Conservation (phyloP, 2,329 filamentous ascomycete genomes). For the Penicillium sp. region DNA sequence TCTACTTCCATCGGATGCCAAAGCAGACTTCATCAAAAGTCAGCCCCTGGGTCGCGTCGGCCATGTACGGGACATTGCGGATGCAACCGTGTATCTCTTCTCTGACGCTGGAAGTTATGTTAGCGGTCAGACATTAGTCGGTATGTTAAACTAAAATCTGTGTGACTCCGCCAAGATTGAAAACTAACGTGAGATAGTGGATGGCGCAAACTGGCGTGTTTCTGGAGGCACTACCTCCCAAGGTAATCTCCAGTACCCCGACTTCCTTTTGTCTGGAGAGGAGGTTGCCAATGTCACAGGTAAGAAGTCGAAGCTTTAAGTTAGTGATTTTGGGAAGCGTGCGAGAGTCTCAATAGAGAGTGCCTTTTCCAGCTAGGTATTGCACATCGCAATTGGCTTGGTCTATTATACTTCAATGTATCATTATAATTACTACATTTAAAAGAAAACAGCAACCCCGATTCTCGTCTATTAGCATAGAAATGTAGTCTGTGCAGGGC, state of each 20-base stretch:
- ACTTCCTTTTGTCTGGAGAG: slow-evolving; percentile 57
- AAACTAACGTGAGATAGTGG: slow-evolving; percentile 29
- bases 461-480: too few relatives aligned
- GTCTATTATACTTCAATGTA: neutral
- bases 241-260: slow-evolving; percentile 53
- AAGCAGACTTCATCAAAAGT: slow-evolving; percentile 45
- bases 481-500: too few relatives aligned
- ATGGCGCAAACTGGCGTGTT: slow-evolving; percentile 44
- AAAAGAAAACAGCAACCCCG: neutral
- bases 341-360: neutral
- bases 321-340: neutral
- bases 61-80: slow-evolving; percentile 80
- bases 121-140: slow-evolving; percentile 76
- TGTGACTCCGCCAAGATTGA: neutral
- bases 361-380: neutral
- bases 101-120: slow-evolving; percentile 83
- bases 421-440: neutral
- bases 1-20: slow-evolving; percentile 55
- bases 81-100: slow-evolving; percentile 88
- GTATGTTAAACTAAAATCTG: slow-evolving; percentile 26
- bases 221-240: slow-evolving; percentile 30
- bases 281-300: slow-evolving; percentile 59
- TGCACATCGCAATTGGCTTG: neutral
- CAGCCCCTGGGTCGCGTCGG: slow-evolving; percentile 78
- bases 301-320: slow-evolving; percentile 50